These are phyloP conservation scores for Fonsecaea monophora DNA, from an alignment of 2,329 filamentous ascomycete genomes.

Conservation along the genomic window DNA sequence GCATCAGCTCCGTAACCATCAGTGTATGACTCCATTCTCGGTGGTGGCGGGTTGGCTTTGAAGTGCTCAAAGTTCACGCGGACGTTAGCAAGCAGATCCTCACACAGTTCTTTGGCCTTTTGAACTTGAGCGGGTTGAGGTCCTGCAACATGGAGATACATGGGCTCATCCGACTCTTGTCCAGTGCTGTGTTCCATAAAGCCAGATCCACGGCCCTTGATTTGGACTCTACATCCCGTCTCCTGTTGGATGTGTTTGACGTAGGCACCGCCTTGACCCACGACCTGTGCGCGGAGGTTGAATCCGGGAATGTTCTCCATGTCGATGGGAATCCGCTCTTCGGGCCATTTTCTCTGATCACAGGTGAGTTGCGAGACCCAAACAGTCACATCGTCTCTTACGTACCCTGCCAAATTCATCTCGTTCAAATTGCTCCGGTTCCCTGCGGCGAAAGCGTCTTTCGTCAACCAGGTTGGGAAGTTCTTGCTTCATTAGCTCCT, in stretches of 20 bases:
- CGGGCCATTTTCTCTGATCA: slow-evolving; percentile 92
- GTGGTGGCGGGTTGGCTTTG: slow-evolving; percentile 76
- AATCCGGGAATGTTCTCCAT: slow-evolving; percentile 93
- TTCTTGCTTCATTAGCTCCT: slow-evolving; percentile 95
- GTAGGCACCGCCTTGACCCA: slow-evolving; percentile 90
- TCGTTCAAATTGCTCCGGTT: slow-evolving; percentile 80
- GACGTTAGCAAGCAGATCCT: slow-evolving; percentile 85
- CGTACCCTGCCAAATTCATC: slow-evolving; percentile 88
- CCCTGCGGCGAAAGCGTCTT: slow-evolving; percentile 83
- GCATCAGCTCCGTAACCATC: slow-evolving; percentile 60
- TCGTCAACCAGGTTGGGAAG: slow-evolving; percentile 95
- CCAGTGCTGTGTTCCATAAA: slow-evolving; percentile 91
- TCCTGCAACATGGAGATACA: slow-evolving; percentile 96
- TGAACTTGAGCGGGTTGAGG: slow-evolving; percentile 87
- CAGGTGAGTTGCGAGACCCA: slow-evolving; percentile 40
- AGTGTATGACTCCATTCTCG: slow-evolving; percentile 53
- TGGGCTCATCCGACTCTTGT: slow-evolving; percentile 89
- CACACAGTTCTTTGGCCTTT: slow-evolving; percentile 84
- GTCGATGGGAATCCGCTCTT: slow-evolving; percentile 89
- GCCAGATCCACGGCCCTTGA: slow-evolving; percentile 94
- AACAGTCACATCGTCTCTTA: slow-evolving; percentile 18
- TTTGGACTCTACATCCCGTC: slow-evolving; percentile 94
- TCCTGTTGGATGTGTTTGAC: slow-evolving; percentile 98
- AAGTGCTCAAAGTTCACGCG: slow-evolving; percentile 88
- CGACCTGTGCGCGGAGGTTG: slow-evolving; percentile 93